Percentiles rank a stretch among this genome's conserved stretches.
Conservation (phyloP, 148 eudicot genomes). For the Vaccinium corymbosum region DNA sequence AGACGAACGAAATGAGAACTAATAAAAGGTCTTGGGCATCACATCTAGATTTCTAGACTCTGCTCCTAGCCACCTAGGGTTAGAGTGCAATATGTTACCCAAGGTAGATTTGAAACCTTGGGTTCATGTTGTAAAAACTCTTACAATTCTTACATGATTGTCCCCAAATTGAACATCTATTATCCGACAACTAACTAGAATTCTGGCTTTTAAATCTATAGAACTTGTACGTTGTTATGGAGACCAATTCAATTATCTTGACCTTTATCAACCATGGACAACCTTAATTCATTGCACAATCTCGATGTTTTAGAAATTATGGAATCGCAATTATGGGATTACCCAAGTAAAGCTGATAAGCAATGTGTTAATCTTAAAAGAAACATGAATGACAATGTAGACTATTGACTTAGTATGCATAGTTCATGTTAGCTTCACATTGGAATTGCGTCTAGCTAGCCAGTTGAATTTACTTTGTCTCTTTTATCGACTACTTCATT, state of each 20-base stretch:
- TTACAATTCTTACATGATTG: not conserved
- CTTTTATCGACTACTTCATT: not conserved
- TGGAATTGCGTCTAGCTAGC: not conserved
- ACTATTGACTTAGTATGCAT: not conserved
- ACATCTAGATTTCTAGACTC: not conserved
- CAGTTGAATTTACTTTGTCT: not conserved
- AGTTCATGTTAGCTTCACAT: not conserved
- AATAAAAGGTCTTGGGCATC: not conserved
- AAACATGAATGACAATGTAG: not conserved
- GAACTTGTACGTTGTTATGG: not conserved
- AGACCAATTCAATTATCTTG: not conserved
- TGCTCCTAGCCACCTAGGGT: not conserved
- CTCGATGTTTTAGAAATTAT: not conserved
- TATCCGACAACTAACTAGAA: not conserved
- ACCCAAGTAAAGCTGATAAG: not conserved
- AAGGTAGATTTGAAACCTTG: not conserved
- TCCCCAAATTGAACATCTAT: not conserved
- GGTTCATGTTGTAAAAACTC: not conserved
- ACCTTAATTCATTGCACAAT: not conserved
- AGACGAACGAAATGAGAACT: not conserved
- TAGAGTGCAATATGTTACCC: not conserved
- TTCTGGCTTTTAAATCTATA: not conserved
- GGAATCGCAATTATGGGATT: not conserved
- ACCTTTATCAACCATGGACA: not conserved
- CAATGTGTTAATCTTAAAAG: not conserved